Percentiles rank a stretch among this genome's conserved stretches.
These are phyloP conservation scores for Pseudocercospora cruenta DNA, from an alignment of 2,329 filamentous ascomycete genomes.

Conservation along the genomic window DNA sequence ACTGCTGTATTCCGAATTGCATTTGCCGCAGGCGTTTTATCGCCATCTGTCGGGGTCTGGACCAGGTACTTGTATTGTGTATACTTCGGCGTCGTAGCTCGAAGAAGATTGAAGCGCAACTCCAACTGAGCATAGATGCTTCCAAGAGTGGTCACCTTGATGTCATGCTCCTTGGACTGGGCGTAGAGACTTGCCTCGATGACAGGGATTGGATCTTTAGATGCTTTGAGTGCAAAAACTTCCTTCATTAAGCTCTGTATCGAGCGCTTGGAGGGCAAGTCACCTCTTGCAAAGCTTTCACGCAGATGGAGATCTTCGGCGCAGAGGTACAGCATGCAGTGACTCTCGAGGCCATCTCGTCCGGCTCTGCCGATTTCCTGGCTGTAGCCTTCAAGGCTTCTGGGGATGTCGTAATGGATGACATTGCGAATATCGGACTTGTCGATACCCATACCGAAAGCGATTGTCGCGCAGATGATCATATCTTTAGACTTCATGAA, in stretches of 20 bases:
- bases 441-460: conserved; percentile 99
- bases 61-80: conserved; percentile 58
- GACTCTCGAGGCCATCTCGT: conserved; percentile 71
- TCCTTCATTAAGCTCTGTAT: conserved; percentile 55
- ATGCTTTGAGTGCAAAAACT: conserved; percentile 48
- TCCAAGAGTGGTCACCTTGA: conserved; percentile 53
- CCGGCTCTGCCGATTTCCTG: conserved; percentile 96
- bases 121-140: conserved; percentile 66
- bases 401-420: conserved; percentile 87
- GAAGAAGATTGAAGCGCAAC: conserved; percentile 59
- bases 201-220: conserved; percentile 8
- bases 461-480: conserved; percentile 95
- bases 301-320: conserved; percentile 61
- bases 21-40: conserved; percentile 48
- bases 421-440: conserved; percentile 96
- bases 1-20: conserved; percentile 49
- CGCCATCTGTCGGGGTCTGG: conserved; percentile 36
- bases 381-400: conserved; percentile 96
- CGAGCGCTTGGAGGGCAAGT: conserved; percentile 59
- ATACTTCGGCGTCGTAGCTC: conserved; percentile 62
- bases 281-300: conserved; percentile 63
- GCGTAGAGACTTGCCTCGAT: conserved; percentile 53
- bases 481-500: conserved; percentile 83
- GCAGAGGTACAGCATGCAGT: conserved; percentile 63
- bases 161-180: conserved; percentile 58